Evolutionary conservation across 2,329 filamentous ascomycete genomes (phyloP), one percentile per base, ranked within the genome.

Genomic region (Colletotrichum chlorophyti): DNA sequence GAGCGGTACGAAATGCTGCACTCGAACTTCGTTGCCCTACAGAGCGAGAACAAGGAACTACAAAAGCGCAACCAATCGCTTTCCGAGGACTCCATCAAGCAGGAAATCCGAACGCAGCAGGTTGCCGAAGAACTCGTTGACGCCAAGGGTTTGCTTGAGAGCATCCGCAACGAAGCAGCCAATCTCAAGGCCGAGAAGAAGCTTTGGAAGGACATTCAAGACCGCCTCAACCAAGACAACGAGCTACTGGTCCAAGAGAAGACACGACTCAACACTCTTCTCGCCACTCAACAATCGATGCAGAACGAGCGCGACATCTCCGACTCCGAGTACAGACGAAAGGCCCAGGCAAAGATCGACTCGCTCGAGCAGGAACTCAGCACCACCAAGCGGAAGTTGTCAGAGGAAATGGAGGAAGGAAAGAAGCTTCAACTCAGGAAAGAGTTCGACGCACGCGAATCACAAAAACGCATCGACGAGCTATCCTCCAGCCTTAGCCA

Each of bases 171-270:
- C 64, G 95, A 99, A 71, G 92, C 89, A 51, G 89, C 93, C 14
- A 97, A 98, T 68, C 83, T 97, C 29, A 97, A 96, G 72, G 93
- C 94, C 0, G 94, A 98, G 74, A 97, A 97, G 76, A 90, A 92
- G 32, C 81, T 99, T 9, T 97, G 91, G 90, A 96, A 95, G 77
- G 91, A 90, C 53, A 96, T 97, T 29, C 93, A 98, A 70, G 89
- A 91, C 63, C 88, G 96, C 49, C 81, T 98, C 38, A 90, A 86
- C 62, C 91, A 95, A 66, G 93, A 98, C 69, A 97, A 95, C 63
- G 92, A 97, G 68, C 86, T 79, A 17, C 79, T 98, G 11, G 83
- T 90, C 37, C 91, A 96, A 60, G 95, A 99, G 71, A 91, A 93
- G 64, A 86, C 88, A 41, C 85, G 93, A 26, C 83, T 98, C 5